Evolutionary conservation across 768 basidiomycete species (phyloP).

Genomic region (Mycena maculata): DNA sequence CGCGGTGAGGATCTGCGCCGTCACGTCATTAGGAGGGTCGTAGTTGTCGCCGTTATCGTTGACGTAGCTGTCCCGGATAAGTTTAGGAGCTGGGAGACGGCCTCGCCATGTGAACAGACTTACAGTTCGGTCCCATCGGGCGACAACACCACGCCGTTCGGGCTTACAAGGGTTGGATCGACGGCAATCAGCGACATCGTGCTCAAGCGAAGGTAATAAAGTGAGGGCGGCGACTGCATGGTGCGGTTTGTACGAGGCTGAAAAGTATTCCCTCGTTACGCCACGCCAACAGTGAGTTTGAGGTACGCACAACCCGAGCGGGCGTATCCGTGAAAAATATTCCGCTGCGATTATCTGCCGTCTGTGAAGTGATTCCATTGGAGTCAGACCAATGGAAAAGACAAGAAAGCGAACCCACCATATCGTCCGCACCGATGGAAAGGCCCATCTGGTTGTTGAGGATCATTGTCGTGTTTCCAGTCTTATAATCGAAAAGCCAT

Average conservation of each 20-base stretch:
- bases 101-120: background rate
- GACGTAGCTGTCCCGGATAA: background rate
- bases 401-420: background rate
- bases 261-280: background rate
- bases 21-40: background rate
- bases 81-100: background rate
- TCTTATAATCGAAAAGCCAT: slow-evolving; percentile 17
- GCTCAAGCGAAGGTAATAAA: slow-evolving; percentile 22
- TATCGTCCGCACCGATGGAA: slow-evolving; percentile 19
- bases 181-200: slow-evolving; percentile 25
- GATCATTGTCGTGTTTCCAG: slow-evolving; percentile 15
- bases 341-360: slow-evolving; percentile 18
- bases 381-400: background rate
- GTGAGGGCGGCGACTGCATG: slow-evolving; percentile 13
- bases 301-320: slow-evolving; percentile 10
- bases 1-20: slow-evolving; percentile 10
- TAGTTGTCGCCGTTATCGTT: slow-evolving; percentile 20
- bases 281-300: background rate
- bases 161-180: slow-evolving; percentile 14
- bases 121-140: slow-evolving; percentile 21
- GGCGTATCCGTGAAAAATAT: slow-evolving; percentile 20
- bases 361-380: background rate
- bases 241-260: slow-evolving; percentile 11
- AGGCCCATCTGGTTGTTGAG: slow-evolving; percentile 18
- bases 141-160: slow-evolving; percentile 21